Percentiles rank a stretch among this genome's conserved stretches.
These are phyloP conservation scores for Cyphellophora europaea DNA, from an alignment of 2,329 filamentous ascomycete species.

Conservation along the genomic window DNA sequence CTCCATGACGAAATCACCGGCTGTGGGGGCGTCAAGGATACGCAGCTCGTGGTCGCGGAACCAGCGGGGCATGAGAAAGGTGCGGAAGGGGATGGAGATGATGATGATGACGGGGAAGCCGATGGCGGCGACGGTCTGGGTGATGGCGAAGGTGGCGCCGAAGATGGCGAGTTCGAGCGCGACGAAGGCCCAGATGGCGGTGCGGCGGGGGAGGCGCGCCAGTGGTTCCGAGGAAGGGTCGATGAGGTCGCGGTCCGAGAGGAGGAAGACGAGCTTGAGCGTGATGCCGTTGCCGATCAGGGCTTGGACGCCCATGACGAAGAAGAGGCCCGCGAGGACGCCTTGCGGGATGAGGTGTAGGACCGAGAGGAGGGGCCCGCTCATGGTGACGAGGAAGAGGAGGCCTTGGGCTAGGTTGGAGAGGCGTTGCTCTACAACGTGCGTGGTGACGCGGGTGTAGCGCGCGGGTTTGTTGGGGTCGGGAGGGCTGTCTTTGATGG, in stretches of 20 bases:
- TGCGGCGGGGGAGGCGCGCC: constrained; percentile 48
- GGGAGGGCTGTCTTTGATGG: constrained; percentile 38
- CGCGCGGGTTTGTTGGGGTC: constrained; percentile 48
- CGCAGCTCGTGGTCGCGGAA: constrained; percentile 53
- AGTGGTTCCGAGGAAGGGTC: constrained; percentile 48
- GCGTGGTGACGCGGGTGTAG: constrained; percentile 51
- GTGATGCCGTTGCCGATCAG: constrained; percentile 71
- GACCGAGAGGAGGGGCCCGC: constrained; percentile 62
- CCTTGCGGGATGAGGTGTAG: constrained; percentile 71
- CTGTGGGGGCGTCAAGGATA: constrained; percentile 62
- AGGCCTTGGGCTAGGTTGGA: constrained; percentile 72
- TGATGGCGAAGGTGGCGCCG: constrained; percentile 71
- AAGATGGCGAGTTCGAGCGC: constrained; percentile 60
- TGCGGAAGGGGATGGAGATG: constrained; percentile 56
- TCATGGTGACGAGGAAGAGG: constrained; percentile 70
- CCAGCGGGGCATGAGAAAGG: constrained; percentile 52
- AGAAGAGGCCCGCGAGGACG: constrained; percentile 72
- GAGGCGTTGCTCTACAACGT: constrained; percentile 59
- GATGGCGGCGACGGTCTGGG: constrained; percentile 72
- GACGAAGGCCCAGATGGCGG: constrained; percentile 64
- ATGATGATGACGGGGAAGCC: constrained; percentile 71
- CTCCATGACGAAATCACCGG: constrained; percentile 67
- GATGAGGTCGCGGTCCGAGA: constrained; percentile 56
- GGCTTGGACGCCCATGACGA: constrained; percentile 74
- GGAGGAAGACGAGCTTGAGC: constrained; percentile 61